These are phyloP conservation scores for Quercus variabilis DNA, from an alignment of 306 rosid species.

Conservation along the genomic window DNA sequence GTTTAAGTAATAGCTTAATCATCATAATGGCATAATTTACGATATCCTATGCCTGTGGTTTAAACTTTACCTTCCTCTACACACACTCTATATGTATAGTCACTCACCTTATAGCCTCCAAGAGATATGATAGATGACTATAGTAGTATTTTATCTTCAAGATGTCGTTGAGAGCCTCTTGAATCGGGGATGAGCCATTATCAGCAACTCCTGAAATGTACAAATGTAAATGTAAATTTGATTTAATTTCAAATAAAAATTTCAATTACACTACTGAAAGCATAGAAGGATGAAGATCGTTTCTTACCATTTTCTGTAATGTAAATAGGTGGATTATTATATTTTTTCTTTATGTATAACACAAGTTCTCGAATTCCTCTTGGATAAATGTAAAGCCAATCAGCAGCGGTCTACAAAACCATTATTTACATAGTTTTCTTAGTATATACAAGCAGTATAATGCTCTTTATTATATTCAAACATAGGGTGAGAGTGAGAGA, in stretches of 20 bases:
- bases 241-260: background rate
- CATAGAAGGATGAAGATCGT: background rate
- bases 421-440: background rate
- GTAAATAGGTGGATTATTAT: constrained; percentile 43
- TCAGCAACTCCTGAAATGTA: constrained; percentile 38
- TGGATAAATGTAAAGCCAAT: constrained; percentile 55
- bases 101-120: constrained; percentile 50
- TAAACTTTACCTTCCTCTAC: no score
- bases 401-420: constrained; percentile 39
- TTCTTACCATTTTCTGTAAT: constrained; percentile 62
- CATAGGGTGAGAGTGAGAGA: background rate
- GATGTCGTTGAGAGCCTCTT: constrained; percentile 38
- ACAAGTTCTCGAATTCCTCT: constrained; percentile 38
- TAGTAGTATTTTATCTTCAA: constrained; percentile 39
- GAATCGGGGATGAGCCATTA: constrained; percentile 37
- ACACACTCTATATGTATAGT: background rate
- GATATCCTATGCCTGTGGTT: no score
- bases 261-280: background rate
- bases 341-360: constrained; percentile 21
- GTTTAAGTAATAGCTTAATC: no score
- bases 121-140: constrained; percentile 47
- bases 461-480: no score
- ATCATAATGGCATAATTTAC: no score
- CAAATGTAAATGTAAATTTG: background rate
- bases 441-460: background rate